Percentiles rank a stretch among this genome's conserved stretches.
Conservation (phyloP, 768 basidiomycete species). For the Rhodotorula kratochvilovae region DNA sequence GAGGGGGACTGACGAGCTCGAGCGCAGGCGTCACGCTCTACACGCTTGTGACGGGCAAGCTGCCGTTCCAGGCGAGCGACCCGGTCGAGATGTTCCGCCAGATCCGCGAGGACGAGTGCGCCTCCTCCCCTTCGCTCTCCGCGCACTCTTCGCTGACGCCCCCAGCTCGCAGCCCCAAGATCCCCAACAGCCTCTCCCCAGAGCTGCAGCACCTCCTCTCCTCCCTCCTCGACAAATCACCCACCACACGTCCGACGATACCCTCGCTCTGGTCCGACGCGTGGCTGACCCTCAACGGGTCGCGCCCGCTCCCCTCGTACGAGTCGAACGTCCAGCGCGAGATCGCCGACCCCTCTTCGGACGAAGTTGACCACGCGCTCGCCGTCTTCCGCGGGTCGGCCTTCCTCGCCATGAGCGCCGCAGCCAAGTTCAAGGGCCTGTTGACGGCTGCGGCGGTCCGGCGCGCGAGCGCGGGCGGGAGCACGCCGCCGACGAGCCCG, state of each 20-base stretch:
- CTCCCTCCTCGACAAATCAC: constrained; percentile 13
- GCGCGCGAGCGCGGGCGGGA: background rate
- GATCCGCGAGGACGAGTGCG: constrained; percentile 35
- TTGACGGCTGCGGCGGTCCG: constrained; percentile 1
- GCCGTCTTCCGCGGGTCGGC: constrained; percentile 4
- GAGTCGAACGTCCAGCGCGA: constrained; percentile 25
- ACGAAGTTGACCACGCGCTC: constrained; percentile 29
- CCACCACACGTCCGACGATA: constrained; percentile 11
- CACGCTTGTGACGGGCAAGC: constrained; percentile 36
- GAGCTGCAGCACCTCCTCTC: constrained; percentile 1
- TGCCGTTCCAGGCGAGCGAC: constrained; percentile 34
- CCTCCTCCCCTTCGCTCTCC: background rate
- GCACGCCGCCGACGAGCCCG: background rate
- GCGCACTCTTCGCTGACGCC: background rate
- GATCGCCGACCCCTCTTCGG: constrained; percentile 28
- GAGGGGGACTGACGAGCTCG: background rate
- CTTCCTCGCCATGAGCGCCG: constrained; percentile 27
- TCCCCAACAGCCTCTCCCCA: constrained; percentile 8
- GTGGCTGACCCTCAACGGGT: constrained; percentile 9
- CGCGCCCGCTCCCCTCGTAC: constrained; percentile 22
- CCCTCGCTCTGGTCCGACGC: constrained; percentile 29
- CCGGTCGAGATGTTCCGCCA: constrained; percentile 37
- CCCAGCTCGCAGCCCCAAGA: background rate
- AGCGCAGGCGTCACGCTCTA: constrained; percentile 36
- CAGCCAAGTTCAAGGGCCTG: constrained; percentile 30